Evolutionary conservation across 2,329 filamentous ascomycete genomes (phyloP), one percentile per base, ranked within the genome.

Genomic region (Coniochaeta ligniaria): DNA sequence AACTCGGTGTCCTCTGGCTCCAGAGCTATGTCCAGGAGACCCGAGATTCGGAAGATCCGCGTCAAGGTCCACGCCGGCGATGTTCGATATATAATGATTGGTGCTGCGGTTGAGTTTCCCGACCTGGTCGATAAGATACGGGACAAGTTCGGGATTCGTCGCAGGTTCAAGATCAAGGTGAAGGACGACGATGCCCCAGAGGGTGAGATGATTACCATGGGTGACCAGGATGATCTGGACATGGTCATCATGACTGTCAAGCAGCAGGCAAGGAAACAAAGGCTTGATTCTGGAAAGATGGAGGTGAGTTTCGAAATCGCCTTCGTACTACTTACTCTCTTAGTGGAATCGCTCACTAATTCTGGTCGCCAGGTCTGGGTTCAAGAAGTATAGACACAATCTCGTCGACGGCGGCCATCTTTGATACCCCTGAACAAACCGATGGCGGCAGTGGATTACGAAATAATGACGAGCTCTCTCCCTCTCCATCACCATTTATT

Each of bases 191-290:
- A 91, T 66, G 74, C 79, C 62, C 83, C 84, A 0, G 81, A 88
- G 60, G 90, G 89, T 3, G 94, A 98, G 70, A 94, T 97, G 90
- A 96, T 99, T 70, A 97, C 94, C 35, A 89, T 99, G 85, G 92
- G 90, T 33, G 95, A 99, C 73, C 91, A 97, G 74, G 95, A 99
- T 70, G 95, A 99, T 76, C 76, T 97, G 64, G 93, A 98, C 58
- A 90, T 97, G 86, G 87, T 91, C 31, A 81, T 98, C 59, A 83
- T 84, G 72, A 83, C 80, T 55, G 87, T 88, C 7, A 90, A 86
- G 73, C 83, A 83, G 57, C 77, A 79, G 62, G 92, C 90, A 56
- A 85, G 81, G 75, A 90, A 84, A 73, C 89, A 94, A 71, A 84
- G 87, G 68, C 81, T 83, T 64, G 93, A 96, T 64, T 89, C 92